These are phyloP conservation scores for Blastomyces emzantsi DNA, from an alignment of 2,329 filamentous ascomycete genomes.

Conservation along the genomic window DNA sequence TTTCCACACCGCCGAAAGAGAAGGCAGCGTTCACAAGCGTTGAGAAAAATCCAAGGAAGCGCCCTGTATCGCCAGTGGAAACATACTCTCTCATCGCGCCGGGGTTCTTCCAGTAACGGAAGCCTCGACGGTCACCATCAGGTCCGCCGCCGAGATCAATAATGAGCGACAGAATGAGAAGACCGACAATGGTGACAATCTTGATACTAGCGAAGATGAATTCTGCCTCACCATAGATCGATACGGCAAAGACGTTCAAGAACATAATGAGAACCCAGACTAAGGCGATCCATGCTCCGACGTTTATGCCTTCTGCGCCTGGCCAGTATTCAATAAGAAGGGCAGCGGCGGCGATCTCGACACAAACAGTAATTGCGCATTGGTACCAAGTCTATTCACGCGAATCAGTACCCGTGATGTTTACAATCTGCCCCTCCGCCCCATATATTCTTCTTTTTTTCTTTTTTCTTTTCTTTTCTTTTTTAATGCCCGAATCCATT, in stretches of 20 bases:
- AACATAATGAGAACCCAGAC: constrained; percentile 52
- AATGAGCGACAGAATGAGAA: constrained; percentile 42
- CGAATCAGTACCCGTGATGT: not conserved
- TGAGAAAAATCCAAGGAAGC: constrained; percentile 53
- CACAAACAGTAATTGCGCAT: constrained; percentile 28
- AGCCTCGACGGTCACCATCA: constrained; percentile 52
- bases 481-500: constrained; percentile 32
- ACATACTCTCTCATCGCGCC: constrained; percentile 60
- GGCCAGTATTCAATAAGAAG: constrained; percentile 56
- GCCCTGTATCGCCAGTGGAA: constrained; percentile 47
- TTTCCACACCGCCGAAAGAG: constrained; percentile 37
- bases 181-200: constrained; percentile 40
- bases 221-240: constrained; percentile 43
- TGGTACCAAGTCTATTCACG: constrained; percentile 26
- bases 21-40: constrained; percentile 38
- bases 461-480: not conserved
- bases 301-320: constrained; percentile 29
- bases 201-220: constrained; percentile 47
- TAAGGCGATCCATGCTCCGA: constrained; percentile 39
- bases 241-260: constrained; percentile 50
- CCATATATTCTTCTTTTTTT: not conserved
- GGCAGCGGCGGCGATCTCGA: constrained; percentile 55
- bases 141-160: constrained; percentile 56
- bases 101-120: constrained; percentile 60
- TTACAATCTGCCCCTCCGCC: not conserved